Evolutionary conservation across 2,329 filamentous ascomycete genomes (phyloP).

Genomic region (Rutstroemia sp.): DNA sequence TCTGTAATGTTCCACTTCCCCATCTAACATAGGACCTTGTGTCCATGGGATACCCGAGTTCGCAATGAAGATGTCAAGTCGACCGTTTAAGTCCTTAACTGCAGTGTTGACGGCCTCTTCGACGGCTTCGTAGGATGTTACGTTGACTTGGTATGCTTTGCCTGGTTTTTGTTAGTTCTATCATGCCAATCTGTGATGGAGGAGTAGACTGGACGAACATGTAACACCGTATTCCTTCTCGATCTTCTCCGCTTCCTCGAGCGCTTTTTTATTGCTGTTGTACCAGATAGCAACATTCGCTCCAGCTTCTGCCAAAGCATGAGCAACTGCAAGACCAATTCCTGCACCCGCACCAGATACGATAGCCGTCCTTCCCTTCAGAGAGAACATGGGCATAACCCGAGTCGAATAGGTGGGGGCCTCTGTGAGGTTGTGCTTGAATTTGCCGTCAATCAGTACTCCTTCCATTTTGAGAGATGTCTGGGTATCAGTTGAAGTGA

Average conservation of each 20-base stretch:
- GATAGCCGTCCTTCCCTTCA: slow-evolving; percentile 48
- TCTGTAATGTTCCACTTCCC: slow-evolving; percentile 54
- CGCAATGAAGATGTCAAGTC: slow-evolving; percentile 71
- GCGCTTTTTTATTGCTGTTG: slow-evolving; percentile 58
- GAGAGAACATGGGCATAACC: slow-evolving; percentile 55
- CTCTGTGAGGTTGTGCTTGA: slow-evolving; percentile 49
- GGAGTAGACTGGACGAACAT: slow-evolving; percentile 39
- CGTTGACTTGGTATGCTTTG: slow-evolving; percentile 56
- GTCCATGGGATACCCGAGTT: slow-evolving; percentile 73
- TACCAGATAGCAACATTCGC: slow-evolving; percentile 44
- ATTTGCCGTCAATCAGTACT: slow-evolving; percentile 40
- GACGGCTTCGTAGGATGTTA: slow-evolving; percentile 40
- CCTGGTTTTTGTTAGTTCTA: slow-evolving; percentile 31
- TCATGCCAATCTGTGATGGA: background rate
- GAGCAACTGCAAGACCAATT: slow-evolving; percentile 39
- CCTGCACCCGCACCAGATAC: slow-evolving; percentile 39
- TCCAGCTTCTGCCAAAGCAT: slow-evolving; percentile 38
- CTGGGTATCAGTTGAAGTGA: background rate
- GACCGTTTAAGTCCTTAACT: slow-evolving; percentile 60
- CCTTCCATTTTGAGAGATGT: slow-evolving; percentile 11
- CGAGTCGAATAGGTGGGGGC: slow-evolving; percentile 36
- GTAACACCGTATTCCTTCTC: slow-evolving; percentile 60
- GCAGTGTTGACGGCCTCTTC: slow-evolving; percentile 38
- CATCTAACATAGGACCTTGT: slow-evolving; percentile 59
- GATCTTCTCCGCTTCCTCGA: slow-evolving; percentile 54